Base-by-base conservation (phyloP, 2,329 filamentous ascomycete genomes). In the Fusarium marasasianum region DNA sequence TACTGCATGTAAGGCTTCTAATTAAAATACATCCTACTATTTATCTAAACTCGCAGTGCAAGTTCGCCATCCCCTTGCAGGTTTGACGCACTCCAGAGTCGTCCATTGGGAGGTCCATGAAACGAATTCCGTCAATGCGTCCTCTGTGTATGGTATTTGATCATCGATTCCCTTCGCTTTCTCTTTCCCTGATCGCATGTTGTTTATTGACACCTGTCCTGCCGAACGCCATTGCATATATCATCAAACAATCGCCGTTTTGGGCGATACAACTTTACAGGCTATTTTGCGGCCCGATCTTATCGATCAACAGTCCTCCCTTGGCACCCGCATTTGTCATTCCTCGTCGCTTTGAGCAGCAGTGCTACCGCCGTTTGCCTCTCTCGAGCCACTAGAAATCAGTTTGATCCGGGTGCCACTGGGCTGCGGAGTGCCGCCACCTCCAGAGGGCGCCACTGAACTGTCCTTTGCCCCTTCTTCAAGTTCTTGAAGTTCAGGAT, bases 371-470 rank as follows among this genome's bases (percentile, higher is more conserved):
- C 83, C 80, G 24, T 84, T 85, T 33, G 78, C 76, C 61, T 83
- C 83, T 59, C 80, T 81, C 14, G 81, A 78, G 50, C 81, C 76
- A 67, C 80, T 85, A 44, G 83, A 84, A 51, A 87, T 92, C 71
- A 96, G 86, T 85, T 93, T 95, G 83, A 96, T 95, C 64, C 92
- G 87, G 8, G 89, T 90, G 20, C 87, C 83, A 72, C 85, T 87
- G 41, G 90, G 88, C 78, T 92, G 86, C 31, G 93, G 93, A 33
- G 93, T 95, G 57, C 89, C 88, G 24, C 87, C 86, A 67, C 84
- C 89, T 11, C 89, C 87, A 18, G 87, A 88, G n/a, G 89, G 87
- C 37, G 88, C 85, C 41, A 77, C 78, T 29, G 83, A 84, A 58
- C 77, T 78, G 35, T 81, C 77, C 53, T 82, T 82, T 68, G 76